Base-by-base conservation (phyloP, 2,329 filamentous ascomycete species). In the Sodiomyces alkalinus region DNA sequence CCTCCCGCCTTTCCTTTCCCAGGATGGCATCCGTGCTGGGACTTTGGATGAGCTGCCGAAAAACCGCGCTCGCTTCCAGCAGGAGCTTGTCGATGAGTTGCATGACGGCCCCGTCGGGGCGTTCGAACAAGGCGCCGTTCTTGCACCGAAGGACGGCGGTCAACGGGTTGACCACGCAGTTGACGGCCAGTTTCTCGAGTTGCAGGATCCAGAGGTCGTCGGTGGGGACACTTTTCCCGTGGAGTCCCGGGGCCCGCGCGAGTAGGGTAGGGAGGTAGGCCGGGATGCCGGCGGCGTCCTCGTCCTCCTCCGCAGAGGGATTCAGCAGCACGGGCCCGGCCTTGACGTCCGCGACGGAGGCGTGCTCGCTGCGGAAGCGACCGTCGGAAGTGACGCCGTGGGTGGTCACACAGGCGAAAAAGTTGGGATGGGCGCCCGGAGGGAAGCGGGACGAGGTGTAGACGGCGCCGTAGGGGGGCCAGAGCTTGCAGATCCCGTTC, bases 121-220 rank as follows among this genome's bases (percentile, higher is more conserved):
- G 68, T 36, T 64, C 63, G 11, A 92, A 71, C 0, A 94, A 49
- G 5, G 64, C 62, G n/a, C 85, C 83, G 41, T 94, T 94, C 36
- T 70, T 70, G 46, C 75, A 77, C 30, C 79, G 65, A 31, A 90
- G 60, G 7, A 94, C 54, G 1, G 76, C 78, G 0, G 82, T 90
- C n/a, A 94, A 55, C 0, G 87, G 82, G 45, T 93, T 92, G 42
- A 94, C 71, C 18, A 86, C 59, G 19, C 71, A 64, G 45, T 92
- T 93, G 28, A 86, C 61, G 1, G 80, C 78, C 2, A 94, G 60
- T 49, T 93, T 94, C 44, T 92, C 81, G 3, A 94, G 65, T 53
- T 93, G 86, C n/a, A 64, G 42, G 7, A 61, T 37, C 59, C 63
- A 66, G 11, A 74, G 47, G 25, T 68, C 58, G 3, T 51, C 36